Evolutionary conservation across 441 rosid species (phyloP).

Genomic region (Aleurites moluccanus): DNA sequence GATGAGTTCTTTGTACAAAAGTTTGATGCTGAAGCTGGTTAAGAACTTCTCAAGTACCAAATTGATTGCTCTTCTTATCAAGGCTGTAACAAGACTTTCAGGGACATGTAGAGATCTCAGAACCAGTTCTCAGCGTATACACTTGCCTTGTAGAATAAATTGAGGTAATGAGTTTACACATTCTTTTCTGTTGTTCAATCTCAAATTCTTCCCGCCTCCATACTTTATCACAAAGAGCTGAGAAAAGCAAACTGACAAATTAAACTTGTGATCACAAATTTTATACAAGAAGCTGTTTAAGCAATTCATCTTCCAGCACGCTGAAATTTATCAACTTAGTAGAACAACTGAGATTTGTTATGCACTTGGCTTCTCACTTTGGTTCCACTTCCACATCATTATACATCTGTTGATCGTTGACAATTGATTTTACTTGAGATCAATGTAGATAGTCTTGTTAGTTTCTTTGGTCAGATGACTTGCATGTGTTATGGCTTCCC

Average conservation of each 20-base stretch:
- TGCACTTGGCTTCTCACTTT: neutral
- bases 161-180: slow-evolving; percentile 35
- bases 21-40: slow-evolving; percentile 56
- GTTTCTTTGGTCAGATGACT: neutral
- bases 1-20: slow-evolving; percentile 76
- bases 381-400: neutral
- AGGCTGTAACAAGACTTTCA: slow-evolving; percentile 31
- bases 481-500: neutral
- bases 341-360: neutral
- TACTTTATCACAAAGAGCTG: neutral
- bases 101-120: slow-evolving; percentile 33
- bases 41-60: slow-evolving; percentile 34
- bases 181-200: neutral
- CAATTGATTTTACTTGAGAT: neutral
- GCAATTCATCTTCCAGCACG: neutral
- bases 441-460: neutral
- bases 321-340: neutral
- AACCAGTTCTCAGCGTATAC: slow-evolving; percentile 35
- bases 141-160: slow-evolving; percentile 37
- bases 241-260: neutral
- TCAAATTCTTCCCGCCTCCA: slow-evolving; percentile 3
- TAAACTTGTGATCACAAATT: neutral
- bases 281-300: neutral
- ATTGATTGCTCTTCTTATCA: slow-evolving; percentile 27
- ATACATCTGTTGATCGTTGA: neutral